Evolutionary conservation across 2,329 filamentous ascomycete genomes (phyloP), one percentile per base, ranked within the genome.

Genomic region (Sporothrix schenckii): DNA sequence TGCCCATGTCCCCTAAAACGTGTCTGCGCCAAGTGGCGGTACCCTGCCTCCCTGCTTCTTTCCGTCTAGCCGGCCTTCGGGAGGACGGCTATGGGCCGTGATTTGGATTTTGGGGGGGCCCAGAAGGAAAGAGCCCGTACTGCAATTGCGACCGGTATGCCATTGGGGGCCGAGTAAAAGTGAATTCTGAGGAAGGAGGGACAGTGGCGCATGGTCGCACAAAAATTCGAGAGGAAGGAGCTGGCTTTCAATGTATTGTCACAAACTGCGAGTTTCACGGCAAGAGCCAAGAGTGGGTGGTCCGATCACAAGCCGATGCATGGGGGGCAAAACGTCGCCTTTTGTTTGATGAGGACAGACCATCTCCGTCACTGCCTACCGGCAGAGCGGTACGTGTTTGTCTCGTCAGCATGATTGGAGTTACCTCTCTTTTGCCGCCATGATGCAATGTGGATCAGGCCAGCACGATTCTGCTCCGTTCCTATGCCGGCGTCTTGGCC

Each of bases 31-130:
- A 44, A 27, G n/a, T 63, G 39, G 39, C 58, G 58, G 58, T 34
- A 49, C 34, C 10, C 34, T 7, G 34, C 7, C 34, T 34, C 4
- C 34, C 14, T 66, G 68, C 50, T 54, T 69, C 11, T 41, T 58
- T 49, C 50, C 47, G 52, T 19, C 41, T 52, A 16, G 61, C 50
- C 61, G 69, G 63, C 30, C 34, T n/a, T 69, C 70, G 70, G 70
- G 34, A 67, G 49, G 53, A 47, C 70, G 70, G 70, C 67, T 34
- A 69, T 56, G 14, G 49, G 34, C 69, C 69, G 69, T 70, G n/a
- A 16, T 49, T 30, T 16, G 58, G 21, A 9, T 10, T 44, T 27
- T 34, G 34, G n/a, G 66, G 44, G 47, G 3, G 30, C 34, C 30
- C 7, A 39, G 39, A 61, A 19, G 34, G n/a, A 56, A 49, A 14